Evolutionary conservation across 345 rosid species (phyloP).

Genomic region (Mercurialis annua): DNA sequence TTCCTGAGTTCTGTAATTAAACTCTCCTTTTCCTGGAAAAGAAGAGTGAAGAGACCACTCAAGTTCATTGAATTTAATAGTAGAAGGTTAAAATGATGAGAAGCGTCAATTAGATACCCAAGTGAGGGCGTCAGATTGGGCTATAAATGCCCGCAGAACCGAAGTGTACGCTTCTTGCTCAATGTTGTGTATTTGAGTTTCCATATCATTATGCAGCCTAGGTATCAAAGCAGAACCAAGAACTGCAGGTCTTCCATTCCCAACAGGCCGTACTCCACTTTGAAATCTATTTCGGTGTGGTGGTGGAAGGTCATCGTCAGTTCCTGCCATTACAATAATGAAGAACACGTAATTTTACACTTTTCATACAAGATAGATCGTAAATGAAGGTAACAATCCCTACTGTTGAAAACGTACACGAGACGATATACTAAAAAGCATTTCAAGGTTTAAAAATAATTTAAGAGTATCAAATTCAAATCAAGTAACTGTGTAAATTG

Average conservation of each 20-base stretch:
- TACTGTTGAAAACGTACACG: neutral
- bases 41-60: neutral
- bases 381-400: neutral
- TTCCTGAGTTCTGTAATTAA: constrained; percentile 92
- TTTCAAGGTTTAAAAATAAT: no score
- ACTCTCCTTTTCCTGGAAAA: constrained; percentile 86
- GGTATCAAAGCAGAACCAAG: constrained; percentile 56
- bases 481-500: neutral
- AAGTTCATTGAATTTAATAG: neutral
- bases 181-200: constrained; percentile 80
- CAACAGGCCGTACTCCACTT: constrained; percentile 61
- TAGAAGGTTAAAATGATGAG: neutral
- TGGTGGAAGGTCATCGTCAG: constrained; percentile 98
- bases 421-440: neutral
- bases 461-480: neutral
- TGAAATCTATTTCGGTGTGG: constrained; percentile 86
- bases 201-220: constrained; percentile 78
- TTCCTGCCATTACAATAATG: constrained; percentile 50
- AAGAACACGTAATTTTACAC: neutral
- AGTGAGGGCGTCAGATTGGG: constrained; percentile 94
- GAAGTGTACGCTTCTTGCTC: constrained; percentile 93
- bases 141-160: constrained; percentile 91
- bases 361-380: neutral
- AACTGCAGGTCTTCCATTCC: constrained; percentile 80
- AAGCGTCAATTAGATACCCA: constrained; percentile 55